Conservation (phyloP, 1,284 basidiomycete species). For the Rhodotorula sp. region DNA sequence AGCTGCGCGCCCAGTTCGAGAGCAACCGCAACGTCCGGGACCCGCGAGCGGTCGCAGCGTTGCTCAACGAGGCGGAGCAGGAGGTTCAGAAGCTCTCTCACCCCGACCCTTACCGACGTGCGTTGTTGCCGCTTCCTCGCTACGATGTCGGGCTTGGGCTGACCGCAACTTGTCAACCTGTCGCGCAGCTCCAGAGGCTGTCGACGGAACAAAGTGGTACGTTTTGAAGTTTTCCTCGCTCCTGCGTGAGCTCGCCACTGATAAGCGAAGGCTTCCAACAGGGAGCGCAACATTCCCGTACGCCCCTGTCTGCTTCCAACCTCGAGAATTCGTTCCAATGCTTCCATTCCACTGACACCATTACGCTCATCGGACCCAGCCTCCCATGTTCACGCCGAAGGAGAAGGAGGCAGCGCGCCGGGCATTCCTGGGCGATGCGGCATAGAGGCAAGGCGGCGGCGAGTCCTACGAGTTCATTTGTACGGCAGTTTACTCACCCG, state of each 20-base stretch:
- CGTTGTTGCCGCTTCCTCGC: not conserved
- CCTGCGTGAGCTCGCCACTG: not conserved
- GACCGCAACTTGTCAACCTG: not conserved
- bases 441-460: too few species aligned
- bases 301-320: not conserved
- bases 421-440: too few species aligned
- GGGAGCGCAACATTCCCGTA: slow-evolving; percentile 46
- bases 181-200: slow-evolving; percentile 39
- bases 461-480: too few species aligned
- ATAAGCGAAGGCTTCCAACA: not conserved
- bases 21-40: slow-evolving; percentile 46
- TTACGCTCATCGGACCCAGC: too few species aligned
- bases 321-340: not conserved
- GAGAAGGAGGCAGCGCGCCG: too few species aligned
- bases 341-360: not conserved
- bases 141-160: not conserved
- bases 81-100: slow-evolving; percentile 41
- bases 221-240: not conserved
- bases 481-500: too few species aligned
- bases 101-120: slow-evolving; percentile 47
- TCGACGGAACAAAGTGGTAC: slow-evolving; percentile 45
- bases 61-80: slow-evolving; percentile 44
- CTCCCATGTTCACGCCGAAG: too few species aligned
- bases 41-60: slow-evolving; percentile 44
- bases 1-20: slow-evolving; percentile 46